Percentiles rank a stretch among this genome's conserved stretches.
Evolutionary conservation across 768 basidiomycete species (phyloP).

Genomic region (Mycena kentingensis): DNA sequence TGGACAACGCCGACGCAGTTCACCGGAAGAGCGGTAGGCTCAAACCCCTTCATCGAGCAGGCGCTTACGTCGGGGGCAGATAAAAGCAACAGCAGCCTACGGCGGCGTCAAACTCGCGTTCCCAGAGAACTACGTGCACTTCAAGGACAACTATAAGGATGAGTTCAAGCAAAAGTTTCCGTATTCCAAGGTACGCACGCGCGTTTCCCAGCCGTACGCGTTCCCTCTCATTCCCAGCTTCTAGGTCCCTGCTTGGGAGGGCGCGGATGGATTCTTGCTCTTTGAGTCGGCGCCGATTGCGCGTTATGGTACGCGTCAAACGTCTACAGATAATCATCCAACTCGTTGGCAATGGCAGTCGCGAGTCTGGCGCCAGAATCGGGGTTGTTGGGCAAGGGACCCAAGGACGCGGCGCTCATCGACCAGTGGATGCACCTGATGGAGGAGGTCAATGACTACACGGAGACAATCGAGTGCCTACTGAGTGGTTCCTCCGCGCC

Average conservation of each 20-base stretch:
- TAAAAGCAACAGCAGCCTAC: slow-evolving; percentile 60
- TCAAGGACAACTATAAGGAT: slow-evolving; percentile 67
- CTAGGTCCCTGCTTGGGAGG: slow-evolving; percentile 84
- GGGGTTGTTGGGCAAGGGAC: slow-evolving; percentile 67
- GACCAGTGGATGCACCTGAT: slow-evolving; percentile 84
- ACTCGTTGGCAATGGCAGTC: slow-evolving; percentile 50
- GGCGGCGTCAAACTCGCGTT: slow-evolving; percentile 59
- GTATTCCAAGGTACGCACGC: slow-evolving; percentile 74
- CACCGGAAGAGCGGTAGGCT: slow-evolving; percentile 4
- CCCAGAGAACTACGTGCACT: slow-evolving; percentile 57
- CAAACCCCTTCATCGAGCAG: not conserved
- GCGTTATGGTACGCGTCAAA: slow-evolving; percentile 62
- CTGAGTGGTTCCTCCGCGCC: slow-evolving; percentile 50
- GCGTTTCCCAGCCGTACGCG: no score
- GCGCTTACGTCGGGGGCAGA: slow-evolving; percentile 30
- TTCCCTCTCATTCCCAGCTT: no score
- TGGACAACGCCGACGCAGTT: slow-evolving; percentile 13
- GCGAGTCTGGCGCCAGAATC: slow-evolving; percentile 75
- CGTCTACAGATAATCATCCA: not conserved
- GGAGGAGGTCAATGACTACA: slow-evolving; percentile 61
- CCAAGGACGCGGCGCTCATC: slow-evolving; percentile 71
- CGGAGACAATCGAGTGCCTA: slow-evolving; percentile 42
- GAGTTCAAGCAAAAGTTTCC: slow-evolving; percentile 77
- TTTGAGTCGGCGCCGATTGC: slow-evolving; percentile 82
- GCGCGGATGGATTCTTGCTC: slow-evolving; percentile 73